phyloP scores from a whole-genome alignment of 352 stramenopile genomes.

The Pythium sp. region DNA sequence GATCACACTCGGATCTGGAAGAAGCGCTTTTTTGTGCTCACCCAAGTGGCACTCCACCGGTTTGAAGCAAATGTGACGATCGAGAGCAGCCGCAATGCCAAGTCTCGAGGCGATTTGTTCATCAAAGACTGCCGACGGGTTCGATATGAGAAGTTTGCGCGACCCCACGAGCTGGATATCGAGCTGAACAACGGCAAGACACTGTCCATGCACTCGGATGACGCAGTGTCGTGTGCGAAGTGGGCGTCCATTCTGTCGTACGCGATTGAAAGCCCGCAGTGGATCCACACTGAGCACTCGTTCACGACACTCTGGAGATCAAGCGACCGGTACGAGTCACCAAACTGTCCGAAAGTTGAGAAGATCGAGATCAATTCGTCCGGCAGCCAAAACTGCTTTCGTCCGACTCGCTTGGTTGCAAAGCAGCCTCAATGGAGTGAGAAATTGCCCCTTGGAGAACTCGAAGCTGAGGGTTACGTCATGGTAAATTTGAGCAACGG shows the following conservation, averaged over 20 bases:
- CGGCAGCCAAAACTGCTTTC: background rate
- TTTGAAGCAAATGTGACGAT: conserved; percentile 30
- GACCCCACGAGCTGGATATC: conserved; percentile 38
- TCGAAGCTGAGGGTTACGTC: conserved; percentile 19
- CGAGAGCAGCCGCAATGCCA: conserved; percentile 18
- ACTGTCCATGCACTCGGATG: conserved; percentile 25
- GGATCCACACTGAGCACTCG: conserved; percentile 30
- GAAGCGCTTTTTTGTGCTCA: conserved; percentile 46
- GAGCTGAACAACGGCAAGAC: conserved; percentile 30
- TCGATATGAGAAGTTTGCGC: conserved; percentile 36
- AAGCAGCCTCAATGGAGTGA: conserved; percentile 27
- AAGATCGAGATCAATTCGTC: conserved; percentile 18
- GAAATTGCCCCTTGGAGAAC: conserved; percentile 28
- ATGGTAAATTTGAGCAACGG: conserved; percentile 27
- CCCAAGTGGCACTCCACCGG: conserved; percentile 37
- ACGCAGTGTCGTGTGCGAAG: conserved; percentile 33
- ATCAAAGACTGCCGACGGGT: conserved; percentile 31
- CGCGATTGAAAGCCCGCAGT: conserved; percentile 40
- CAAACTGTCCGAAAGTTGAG: conserved; percentile 28
- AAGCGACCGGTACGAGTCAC: conserved; percentile 28
- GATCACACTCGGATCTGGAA: conserved; percentile 40
- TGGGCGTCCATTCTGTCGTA: conserved; percentile 37
- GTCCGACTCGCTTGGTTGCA: background rate
- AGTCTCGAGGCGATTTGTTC: conserved; percentile 25
- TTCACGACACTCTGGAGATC: conserved; percentile 38